Base-by-base conservation (phyloP, 306 rosid species). In the Acmispon strigosus region DNA sequence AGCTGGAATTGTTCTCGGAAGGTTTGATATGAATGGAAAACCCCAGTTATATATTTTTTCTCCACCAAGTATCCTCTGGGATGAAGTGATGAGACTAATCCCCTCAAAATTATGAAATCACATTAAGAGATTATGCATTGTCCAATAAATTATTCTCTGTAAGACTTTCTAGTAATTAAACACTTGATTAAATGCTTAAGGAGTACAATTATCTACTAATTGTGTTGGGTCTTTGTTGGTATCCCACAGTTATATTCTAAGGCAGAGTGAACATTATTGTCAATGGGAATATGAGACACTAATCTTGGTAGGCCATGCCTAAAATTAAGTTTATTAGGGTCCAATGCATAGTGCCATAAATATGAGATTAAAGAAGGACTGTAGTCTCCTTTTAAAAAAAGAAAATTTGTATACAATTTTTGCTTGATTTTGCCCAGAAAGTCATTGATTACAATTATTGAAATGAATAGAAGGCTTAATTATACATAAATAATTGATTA, bases 241-340 rank as follows among this genome's bases (percentile, higher is more conserved):
- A 27, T 27, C 32, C 4, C 7, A 4, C 44, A 16, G 60, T 67
- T 75, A 65, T 70, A 55, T 39, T 60, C 59, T 64, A 65, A 44
- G 65, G 64, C 50, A 62, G 57, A 54, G 76, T 32, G 37, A 27
- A 27, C 74, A 67, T 76, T 78, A 64, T 82, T 70, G 70, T 70
- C 75, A 70, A 50, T 69, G 45, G 67, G 66, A 69, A 82, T 73
- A 76, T 76, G 84, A 50, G 78, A 77, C 69, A 43, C 54, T 76
- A 56, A 71, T 81, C 57, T 58, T 57, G 39, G 85, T 76, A 78
- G 91, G 87, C 57, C 88, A 83, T 69, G 10, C 72, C 73, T 77
- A 60, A 36, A 70, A 61, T 75, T 60, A 68, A 74, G 84, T 57
- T 73, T 76, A 70, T 73, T 70, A 9, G 59, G 83, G 88, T 76